Base-by-base conservation (phyloP, 164 flowering plant genomes). In the Houttuynia cordata region DNA sequence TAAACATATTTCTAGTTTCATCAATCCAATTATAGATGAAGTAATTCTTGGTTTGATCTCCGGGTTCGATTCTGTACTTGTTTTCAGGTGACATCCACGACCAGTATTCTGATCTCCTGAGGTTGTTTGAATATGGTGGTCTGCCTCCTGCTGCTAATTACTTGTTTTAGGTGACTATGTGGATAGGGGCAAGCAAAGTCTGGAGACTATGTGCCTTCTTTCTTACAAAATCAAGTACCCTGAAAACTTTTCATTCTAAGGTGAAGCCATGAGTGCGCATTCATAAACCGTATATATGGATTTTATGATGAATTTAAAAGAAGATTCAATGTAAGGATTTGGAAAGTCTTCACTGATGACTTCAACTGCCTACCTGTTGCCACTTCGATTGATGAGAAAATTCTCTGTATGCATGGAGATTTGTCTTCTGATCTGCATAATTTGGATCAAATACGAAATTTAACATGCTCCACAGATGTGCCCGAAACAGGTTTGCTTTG, bases 201-300 rank as follows among this genome's bases (percentile, higher is more conserved):
- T 81, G 52, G 85, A 81, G 68, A 76, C 85, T 25, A 78, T 80
- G 57, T 80, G 84, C 64, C 84, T 80, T 62, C 75, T 80, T 67
- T 81, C 84, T 40, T 80, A 68, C 63, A 80, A 80, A 66, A 80
- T 80, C 39, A 80, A 73, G 57, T 80, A 78, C 51, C 84, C 84
- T 7, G 79, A 76, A 20, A 80, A 80, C 68, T 76, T 80, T 80
- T 80, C 61, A 76, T 81, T 20, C 65, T 81, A 65, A 75, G 85
- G 72, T 82, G 82, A 24, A 81, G 78, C 71, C 85, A 81, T 68
- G 85, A 81, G 61, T 81, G 85, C 65, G 85, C 82, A 23, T n/a
- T n/a, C n/a, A n/a, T n/a, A n/a, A n/a, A n/a, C n/a, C n/a, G n/a
- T n/a, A n/a, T n/a, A n/a, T n/a, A n/a, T n/a, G n/a, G n/a, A n/a